Percentiles rank a stretch among this genome's conserved stretches.
Evolutionary conservation across 495 filamentous ascomycete genomes (phyloP).

Genomic region (Penicillium chermesinum): DNA sequence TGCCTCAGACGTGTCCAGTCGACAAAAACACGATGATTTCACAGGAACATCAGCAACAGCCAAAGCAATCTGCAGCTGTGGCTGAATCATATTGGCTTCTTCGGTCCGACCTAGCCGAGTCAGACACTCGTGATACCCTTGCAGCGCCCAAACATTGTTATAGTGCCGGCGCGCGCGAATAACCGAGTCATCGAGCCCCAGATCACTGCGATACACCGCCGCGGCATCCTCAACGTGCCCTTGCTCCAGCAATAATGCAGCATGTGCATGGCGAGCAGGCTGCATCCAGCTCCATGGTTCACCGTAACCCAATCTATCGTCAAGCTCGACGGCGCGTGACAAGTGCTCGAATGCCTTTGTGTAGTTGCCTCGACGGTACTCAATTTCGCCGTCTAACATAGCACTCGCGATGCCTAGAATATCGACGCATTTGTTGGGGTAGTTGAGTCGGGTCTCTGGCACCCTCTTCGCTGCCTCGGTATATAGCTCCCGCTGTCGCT

Average conservation of each 20-base stretch:
- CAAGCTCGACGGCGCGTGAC: constrained; percentile 44
- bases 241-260: constrained; percentile 59
- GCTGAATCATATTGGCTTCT: constrained; percentile 48
- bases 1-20: constrained; percentile 26
- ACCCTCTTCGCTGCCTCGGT: constrained; percentile 40
- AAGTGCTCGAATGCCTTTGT: constrained; percentile 51
- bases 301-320: constrained; percentile 54
- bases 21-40: constrained; percentile 57
- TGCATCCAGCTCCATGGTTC: constrained; percentile 73
- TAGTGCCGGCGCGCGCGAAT: constrained; percentile 56
- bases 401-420: constrained; percentile 51
- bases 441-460: constrained; percentile 42
- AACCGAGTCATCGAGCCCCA: constrained; percentile 52
- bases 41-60: constrained; percentile 55
- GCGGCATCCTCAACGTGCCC: constrained; percentile 50
- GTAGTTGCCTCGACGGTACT: constrained; percentile 54
- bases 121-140: constrained; percentile 62
- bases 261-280: constrained; percentile 60
- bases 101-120: constrained; percentile 42
- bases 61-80: constrained; percentile 46
- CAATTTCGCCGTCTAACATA: constrained; percentile 64
- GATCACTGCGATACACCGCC: constrained; percentile 53
- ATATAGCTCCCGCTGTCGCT: constrained; percentile 40
- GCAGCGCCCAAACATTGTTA: constrained; percentile 65
- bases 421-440: constrained; percentile 56